These are phyloP conservation scores for Alternaria arbusti DNA, from an alignment of 2,329 filamentous ascomycete species.

Conservation along the genomic window DNA sequence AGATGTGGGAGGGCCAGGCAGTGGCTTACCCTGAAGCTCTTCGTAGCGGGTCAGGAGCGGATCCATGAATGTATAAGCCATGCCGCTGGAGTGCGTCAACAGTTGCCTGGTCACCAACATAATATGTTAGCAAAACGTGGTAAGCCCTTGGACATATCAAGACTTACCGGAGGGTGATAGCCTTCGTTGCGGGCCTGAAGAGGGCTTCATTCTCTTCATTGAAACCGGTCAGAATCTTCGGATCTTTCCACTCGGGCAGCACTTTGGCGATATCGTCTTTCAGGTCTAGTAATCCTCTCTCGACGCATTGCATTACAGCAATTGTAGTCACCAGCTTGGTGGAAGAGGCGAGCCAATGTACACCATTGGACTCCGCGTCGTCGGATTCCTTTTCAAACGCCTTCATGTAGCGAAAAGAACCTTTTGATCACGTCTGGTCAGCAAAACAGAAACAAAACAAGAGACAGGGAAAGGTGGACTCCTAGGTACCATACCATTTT, in stretches of 20 bases:
- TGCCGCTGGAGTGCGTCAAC: neutral
- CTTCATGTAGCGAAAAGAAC: neutral
- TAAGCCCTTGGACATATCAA: neutral
- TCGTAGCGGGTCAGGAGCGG: neutral
- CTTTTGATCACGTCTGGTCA: neutral
- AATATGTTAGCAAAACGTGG: neutral
- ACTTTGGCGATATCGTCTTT: neutral
- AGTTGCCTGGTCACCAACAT: neutral
- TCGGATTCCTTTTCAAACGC: neutral
- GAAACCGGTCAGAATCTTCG: neutral
- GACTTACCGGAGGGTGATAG: neutral
- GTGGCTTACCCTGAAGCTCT: neutral
- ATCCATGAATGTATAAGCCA: neutral
- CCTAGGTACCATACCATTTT: neutral
- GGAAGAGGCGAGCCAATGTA: neutral
- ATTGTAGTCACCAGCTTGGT: neutral
- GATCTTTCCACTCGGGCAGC: neutral
- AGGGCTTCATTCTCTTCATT: neutral
- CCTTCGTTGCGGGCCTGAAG: neutral
- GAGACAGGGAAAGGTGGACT: neutral
- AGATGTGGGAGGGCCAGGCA: neutral
- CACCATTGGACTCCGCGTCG: neutral
- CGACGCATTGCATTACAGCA: neutral
- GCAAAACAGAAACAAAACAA: neutral
- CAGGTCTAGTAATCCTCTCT: neutral